Evolutionary conservation across 2,329 filamentous ascomycete species (phyloP).

Genomic region (Fusarium subglutinans): DNA sequence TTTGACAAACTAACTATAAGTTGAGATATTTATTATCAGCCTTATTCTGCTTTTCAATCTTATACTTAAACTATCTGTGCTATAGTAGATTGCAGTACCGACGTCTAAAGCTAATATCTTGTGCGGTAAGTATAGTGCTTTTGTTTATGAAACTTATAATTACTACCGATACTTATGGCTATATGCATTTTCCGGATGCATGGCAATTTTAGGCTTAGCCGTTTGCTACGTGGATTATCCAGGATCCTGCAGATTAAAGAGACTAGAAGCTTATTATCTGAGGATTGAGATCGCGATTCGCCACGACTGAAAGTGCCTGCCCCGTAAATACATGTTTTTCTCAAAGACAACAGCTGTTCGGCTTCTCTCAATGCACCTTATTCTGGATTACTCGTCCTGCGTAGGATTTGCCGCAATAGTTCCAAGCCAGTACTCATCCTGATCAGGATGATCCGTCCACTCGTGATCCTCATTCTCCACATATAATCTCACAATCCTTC

Average conservation of each 20-base stretch:
- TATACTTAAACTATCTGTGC: accelerated
- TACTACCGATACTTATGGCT: accelerated
- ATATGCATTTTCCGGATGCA: not conserved
- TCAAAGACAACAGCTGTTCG: not conserved
- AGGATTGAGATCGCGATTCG: too few species aligned
- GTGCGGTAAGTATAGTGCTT: accelerated
- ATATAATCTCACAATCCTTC: not conserved
- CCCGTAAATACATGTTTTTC: accelerated
- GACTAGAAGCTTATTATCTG: too few species aligned
- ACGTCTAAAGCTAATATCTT: too few species aligned
- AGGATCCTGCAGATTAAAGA: not conserved
- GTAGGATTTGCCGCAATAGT: not conserved
- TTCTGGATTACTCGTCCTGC: not conserved
- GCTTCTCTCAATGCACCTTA: not conserved
- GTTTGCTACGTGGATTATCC: accelerated
- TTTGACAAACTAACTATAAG: accelerated
- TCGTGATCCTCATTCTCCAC: not conserved
- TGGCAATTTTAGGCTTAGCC: too few species aligned
- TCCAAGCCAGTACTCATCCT: not conserved
- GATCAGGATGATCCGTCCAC: not conserved
- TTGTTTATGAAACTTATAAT: accelerated
- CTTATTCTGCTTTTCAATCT: accelerated
- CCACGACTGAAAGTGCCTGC: not conserved
- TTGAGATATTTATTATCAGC: accelerated
- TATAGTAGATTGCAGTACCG: accelerated